Conservation (phyloP, 768 basidiomycete genomes). For the Lentinula detonsa region DNA sequence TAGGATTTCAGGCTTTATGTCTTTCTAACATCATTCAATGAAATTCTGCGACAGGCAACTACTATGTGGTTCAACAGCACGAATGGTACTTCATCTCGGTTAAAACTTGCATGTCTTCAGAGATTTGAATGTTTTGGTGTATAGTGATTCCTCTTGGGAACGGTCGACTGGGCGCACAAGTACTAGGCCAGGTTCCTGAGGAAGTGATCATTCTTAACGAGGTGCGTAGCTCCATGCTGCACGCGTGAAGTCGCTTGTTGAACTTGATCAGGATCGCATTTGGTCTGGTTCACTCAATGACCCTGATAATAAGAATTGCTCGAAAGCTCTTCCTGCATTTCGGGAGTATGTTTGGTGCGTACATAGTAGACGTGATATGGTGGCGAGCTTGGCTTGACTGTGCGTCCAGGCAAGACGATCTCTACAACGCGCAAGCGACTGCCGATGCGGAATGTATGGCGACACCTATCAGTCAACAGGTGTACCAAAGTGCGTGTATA, state of each 20-base stretch:
- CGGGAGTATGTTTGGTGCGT: constrained; percentile 5
- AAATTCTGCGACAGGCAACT: background rate
- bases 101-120: too few species aligned
- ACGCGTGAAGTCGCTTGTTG: background rate
- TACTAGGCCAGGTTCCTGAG: constrained; percentile 1
- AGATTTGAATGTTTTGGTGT: background rate
- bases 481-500: background rate
- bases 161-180: constrained; percentile 3
- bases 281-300: constrained; percentile 7
- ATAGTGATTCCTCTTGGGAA: constrained; percentile 5
- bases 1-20: background rate
- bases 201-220: constrained; percentile 4
- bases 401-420: background rate
- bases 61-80: constrained; percentile 7
- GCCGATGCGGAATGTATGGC: constrained; percentile 4
- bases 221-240: background rate
- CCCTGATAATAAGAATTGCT: constrained; percentile 2
- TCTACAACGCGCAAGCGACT: background rate
- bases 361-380: background rate
- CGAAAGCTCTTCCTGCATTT: background rate
- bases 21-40: background rate
- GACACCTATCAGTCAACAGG: constrained; percentile 4
- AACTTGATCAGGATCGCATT: background rate
- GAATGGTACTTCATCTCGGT: background rate
- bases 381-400: background rate